phyloP scores from a whole-genome alignment of 305 asterid genomes.

The Solanum hybrid region DNA sequence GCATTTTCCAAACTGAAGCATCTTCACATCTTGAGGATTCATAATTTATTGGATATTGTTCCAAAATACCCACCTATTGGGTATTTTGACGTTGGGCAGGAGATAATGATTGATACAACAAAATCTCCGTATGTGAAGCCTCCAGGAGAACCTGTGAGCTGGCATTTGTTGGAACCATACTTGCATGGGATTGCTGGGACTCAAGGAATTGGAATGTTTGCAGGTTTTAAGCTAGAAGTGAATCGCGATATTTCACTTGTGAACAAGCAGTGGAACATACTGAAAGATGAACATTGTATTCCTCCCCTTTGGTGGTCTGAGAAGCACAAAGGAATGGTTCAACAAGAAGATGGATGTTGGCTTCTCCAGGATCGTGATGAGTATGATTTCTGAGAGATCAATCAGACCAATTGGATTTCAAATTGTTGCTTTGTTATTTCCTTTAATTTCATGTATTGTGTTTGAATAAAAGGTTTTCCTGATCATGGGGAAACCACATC shows the following conservation, averaged over 20 bases:
- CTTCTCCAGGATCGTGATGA: slow-evolving; percentile 32
- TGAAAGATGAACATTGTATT: slow-evolving; percentile 30
- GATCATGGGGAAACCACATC: background rate
- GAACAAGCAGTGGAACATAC: slow-evolving; percentile 29
- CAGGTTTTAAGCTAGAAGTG: slow-evolving; percentile 41
- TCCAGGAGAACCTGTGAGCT: slow-evolving; percentile 33
- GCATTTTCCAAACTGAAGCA: slow-evolving; percentile 8
- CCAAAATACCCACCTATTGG: slow-evolving; percentile 10
- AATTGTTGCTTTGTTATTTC: background rate
- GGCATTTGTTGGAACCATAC: slow-evolving; percentile 54
- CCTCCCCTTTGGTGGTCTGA: slow-evolving; percentile 46
- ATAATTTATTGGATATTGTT: slow-evolving; percentile 46
- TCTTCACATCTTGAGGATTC: slow-evolving; percentile 34
- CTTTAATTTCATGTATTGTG: background rate
- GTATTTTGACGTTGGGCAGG: slow-evolving; percentile 44
- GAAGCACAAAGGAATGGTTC: slow-evolving; percentile 64
- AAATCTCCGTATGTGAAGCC: slow-evolving; percentile 42
- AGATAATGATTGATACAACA: slow-evolving; percentile 30
- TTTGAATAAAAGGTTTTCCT: background rate
- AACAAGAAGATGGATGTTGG: slow-evolving; percentile 57
- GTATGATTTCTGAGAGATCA: slow-evolving; percentile 1
- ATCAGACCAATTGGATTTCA: background rate
- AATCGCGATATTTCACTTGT: slow-evolving; percentile 40
- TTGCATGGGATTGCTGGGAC: slow-evolving; percentile 56
- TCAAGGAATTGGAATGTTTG: slow-evolving; percentile 34